phyloP scores from a whole-genome alignment of 2,329 filamentous ascomycete genomes.

The Colletotrichum sansevieriae region DNA sequence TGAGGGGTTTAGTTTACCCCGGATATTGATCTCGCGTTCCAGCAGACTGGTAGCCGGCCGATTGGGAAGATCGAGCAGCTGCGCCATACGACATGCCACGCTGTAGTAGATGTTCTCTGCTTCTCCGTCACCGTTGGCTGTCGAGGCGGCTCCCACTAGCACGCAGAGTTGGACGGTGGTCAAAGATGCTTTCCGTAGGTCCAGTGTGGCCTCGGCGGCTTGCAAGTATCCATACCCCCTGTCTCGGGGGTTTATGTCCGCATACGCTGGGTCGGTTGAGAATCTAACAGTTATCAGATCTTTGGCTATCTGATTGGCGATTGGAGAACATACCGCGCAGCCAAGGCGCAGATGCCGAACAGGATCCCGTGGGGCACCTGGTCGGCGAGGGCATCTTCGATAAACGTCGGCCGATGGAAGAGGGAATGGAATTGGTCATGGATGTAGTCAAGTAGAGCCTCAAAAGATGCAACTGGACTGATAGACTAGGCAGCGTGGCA shows the following conservation, averaged over 20 bases:
- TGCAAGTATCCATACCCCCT: conserved; percentile 43
- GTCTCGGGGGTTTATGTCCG: conserved; percentile 43
- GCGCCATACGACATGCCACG: conserved; percentile 51
- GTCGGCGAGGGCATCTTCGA: conserved; percentile 45
- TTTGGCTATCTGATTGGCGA: background rate
- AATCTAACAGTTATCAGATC: conserved; percentile 40
- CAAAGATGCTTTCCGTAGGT: conserved; percentile 53
- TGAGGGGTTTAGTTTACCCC: conserved; percentile 43
- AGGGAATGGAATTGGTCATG: conserved; percentile 53
- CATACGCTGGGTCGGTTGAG: conserved; percentile 44
- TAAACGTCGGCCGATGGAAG: conserved; percentile 49
- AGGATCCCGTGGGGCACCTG: conserved; percentile 44
- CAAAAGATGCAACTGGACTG: conserved; percentile 45
- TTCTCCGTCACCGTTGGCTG: conserved; percentile 52
- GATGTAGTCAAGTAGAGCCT: conserved; percentile 51
- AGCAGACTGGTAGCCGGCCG: conserved; percentile 45
- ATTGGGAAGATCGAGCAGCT: conserved; percentile 52
- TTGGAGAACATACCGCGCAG: conserved; percentile 42
- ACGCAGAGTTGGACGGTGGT: conserved; percentile 55
- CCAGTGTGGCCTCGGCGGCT: conserved; percentile 46
- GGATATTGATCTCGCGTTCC: conserved; percentile 51
- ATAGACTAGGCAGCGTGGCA: conserved; percentile 40
- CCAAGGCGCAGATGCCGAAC: conserved; percentile 46
- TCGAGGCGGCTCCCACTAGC: conserved; percentile 51
- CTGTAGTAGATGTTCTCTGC: conserved; percentile 55